These are phyloP conservation scores for Dipodascus albidus DNA, from an alignment of 805 yeast genomes.

Conservation along the genomic window DNA sequence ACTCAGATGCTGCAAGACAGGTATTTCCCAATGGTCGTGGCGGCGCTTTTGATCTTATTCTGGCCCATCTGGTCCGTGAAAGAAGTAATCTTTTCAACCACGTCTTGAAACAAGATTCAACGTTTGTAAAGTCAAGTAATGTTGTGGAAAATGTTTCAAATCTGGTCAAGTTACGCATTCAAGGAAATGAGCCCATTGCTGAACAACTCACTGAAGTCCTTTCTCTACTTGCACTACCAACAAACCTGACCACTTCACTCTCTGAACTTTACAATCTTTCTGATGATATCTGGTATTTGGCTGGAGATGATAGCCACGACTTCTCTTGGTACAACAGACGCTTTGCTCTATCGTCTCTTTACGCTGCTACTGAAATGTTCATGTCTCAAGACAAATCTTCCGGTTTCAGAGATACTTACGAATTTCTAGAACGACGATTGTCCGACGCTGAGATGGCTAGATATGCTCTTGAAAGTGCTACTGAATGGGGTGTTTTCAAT, in stretches of 20 bases:
- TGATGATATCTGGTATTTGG: constrained; percentile 72
- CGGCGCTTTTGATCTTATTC: constrained; percentile 37
- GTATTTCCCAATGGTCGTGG: constrained; percentile 29
- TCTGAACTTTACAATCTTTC: constrained; percentile 62
- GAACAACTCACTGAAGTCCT: constrained; percentile 34
- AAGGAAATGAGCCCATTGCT: constrained; percentile 28
- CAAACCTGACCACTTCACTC: constrained; percentile 42
- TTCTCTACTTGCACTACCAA: constrained; percentile 53
- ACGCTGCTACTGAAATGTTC: constrained; percentile 62
- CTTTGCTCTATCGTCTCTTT: constrained; percentile 53
- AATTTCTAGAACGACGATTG: constrained; percentile 53
- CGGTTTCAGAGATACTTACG: constrained; percentile 44
- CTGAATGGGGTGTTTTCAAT: constrained; percentile 68
- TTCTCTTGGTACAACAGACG: constrained; percentile 92
- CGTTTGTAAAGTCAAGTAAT: constrained; percentile 30
- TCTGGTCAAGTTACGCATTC: constrained; percentile 33
- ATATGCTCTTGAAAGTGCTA: constrained; percentile 47
- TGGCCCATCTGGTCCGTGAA: constrained; percentile 35
- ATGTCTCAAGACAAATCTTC: constrained; percentile 64
- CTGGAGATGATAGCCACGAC: constrained; percentile 70
- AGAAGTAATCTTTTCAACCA: constrained; percentile 12
- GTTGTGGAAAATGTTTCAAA: constrained; percentile 27
- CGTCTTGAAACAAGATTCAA: constrained; percentile 11
- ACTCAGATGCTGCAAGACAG: constrained; percentile 40
- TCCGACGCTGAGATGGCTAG: constrained; percentile 44